Evolutionary conservation across 2,329 filamentous ascomycete genomes (phyloP), one percentile per base, ranked within the genome.

Genomic region (Penicillium sclerotigenum): DNA sequence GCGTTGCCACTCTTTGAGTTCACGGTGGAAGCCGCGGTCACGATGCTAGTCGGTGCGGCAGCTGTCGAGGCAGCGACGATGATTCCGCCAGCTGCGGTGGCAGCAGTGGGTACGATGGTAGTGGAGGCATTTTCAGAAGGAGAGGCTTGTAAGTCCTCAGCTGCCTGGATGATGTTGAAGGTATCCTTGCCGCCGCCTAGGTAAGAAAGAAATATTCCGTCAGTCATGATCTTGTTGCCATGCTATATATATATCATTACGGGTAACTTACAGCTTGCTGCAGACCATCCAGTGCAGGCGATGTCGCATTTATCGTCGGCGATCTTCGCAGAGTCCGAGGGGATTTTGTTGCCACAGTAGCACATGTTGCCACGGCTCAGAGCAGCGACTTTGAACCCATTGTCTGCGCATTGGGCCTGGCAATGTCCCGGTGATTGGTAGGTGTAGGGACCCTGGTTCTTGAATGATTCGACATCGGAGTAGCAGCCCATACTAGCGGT

Each of bases 271-370:
- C 68, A 71, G 0, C 40, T 45, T 14, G 62, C 56, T 3, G 1
- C 26, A 1, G 65, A 47, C 11, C 29, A 71, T 11, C 68, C 68
- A 2, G 47, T 5, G 43, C 68, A 71, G 1, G 7, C 4, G 1
- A 22, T 24, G 9, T 62, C 47, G 59, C 68, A 71, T 48, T 67
- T 47, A 4, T 57, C 56, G 33, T 62, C 49, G 40, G 52, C 55
- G 8, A 69, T 49, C 51, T 65, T 60, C 11, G 41, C 51, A 2
- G 54, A 52, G 5, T 55, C 20, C 0, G 58, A 49, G 5, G 68
- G 65, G 0, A 64, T 24, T n/a, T 58, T 38, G 16, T 66, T 53
- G 9, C 60, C 61, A 47, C 68, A 71, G 43, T 54, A 60, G 56
- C 68, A 71, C 29, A 60, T 40, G 16, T 41, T 18, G 24, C 58